phyloP scores from a whole-genome alignment of 2,329 filamentous ascomycete genomes.

The Phialemonium atrogriseum region DNA sequence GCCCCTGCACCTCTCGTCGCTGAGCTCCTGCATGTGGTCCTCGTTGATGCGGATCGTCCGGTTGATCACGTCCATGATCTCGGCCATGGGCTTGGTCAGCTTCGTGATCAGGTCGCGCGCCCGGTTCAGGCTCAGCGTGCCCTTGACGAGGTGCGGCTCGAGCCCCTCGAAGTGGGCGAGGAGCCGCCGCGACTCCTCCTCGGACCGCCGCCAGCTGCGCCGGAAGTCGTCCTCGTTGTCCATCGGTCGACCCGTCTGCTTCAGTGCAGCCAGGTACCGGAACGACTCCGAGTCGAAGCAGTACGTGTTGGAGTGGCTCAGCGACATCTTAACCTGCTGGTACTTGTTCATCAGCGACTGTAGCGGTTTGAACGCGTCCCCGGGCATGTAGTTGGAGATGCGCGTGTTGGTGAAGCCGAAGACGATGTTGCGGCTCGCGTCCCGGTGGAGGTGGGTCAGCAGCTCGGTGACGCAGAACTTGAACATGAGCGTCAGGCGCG shows the following conservation, averaged over 20 bases:
- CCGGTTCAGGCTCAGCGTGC: conserved; percentile 28
- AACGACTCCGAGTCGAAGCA: conserved; percentile 37
- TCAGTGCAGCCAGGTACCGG: conserved; percentile 28
- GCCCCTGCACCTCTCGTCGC: conserved; percentile 1
- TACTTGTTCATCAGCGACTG: conserved; percentile 20
- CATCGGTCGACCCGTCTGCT: conserved; percentile 19
- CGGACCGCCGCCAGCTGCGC: conserved; percentile 27
- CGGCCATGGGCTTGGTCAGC: conserved; percentile 1
- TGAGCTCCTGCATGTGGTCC: not conserved
- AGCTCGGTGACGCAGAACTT: conserved; percentile 31
- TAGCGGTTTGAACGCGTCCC: conserved; percentile 28
- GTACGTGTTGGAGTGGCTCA: conserved; percentile 24
- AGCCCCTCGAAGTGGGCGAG: conserved; percentile 19
- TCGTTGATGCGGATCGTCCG: not conserved
- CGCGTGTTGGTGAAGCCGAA: conserved; percentile 36
- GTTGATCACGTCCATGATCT: conserved; percentile 1
- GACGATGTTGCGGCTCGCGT: conserved; percentile 28
- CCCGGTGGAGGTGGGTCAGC: conserved; percentile 27
- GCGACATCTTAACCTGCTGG: conserved; percentile 17
- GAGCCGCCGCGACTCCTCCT: conserved; percentile 16
- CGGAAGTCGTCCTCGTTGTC: conserved; percentile 12
- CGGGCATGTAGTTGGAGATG: conserved; percentile 30
- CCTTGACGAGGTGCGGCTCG: conserved; percentile 23
- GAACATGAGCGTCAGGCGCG: conserved; percentile 28
- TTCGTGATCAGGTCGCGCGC: not conserved